Percentiles rank a stretch among this genome's conserved stretches.
Conservation (phyloP, 768 basidiomycete species). For the Suillus clintonianus region DNA sequence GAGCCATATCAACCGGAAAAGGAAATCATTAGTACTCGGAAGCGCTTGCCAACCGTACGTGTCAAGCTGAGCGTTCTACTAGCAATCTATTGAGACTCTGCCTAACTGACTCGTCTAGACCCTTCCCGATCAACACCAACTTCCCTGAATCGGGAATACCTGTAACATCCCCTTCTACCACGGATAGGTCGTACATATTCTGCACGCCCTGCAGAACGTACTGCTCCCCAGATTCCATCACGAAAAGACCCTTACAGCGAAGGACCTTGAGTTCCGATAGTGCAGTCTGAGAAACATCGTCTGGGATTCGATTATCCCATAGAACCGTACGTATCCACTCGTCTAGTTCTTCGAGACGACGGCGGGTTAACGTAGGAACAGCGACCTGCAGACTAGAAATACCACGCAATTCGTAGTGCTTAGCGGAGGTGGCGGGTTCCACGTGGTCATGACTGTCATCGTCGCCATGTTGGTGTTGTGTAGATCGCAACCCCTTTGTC, state of each 20-base stretch:
- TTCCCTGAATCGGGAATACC: conserved; percentile 70
- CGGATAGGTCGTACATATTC: conserved; percentile 79
- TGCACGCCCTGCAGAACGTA: conserved; percentile 91
- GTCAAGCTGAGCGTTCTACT: neutral
- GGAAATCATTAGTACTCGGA: neutral
- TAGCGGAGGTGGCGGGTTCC: conserved; percentile 32
- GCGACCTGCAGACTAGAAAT: conserved; percentile 79
- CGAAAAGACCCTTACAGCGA: conserved; percentile 87
- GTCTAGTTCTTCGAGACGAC: conserved; percentile 60
- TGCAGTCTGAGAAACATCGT: conserved; percentile 12
- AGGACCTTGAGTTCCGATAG: conserved; percentile 56
- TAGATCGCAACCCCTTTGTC: conserved; percentile 22
- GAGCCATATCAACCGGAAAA: neutral
- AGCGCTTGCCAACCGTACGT: neutral
- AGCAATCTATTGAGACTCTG: conserved; percentile 46
- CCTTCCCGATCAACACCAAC: conserved; percentile 86
- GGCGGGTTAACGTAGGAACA: conserved; percentile 57
- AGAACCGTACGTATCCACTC: conserved; percentile 79
- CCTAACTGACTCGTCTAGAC: conserved; percentile 58
- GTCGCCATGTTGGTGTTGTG: conserved; percentile 33
- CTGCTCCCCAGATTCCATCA: conserved; percentile 50
- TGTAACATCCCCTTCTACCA: conserved; percentile 40
- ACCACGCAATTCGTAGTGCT: conserved; percentile 74
- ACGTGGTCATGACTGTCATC: conserved; percentile 30
- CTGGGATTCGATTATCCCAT: conserved; percentile 72